Base-by-base conservation (phyloP, 257 asterid species). In the Lavandula angustifolia region DNA sequence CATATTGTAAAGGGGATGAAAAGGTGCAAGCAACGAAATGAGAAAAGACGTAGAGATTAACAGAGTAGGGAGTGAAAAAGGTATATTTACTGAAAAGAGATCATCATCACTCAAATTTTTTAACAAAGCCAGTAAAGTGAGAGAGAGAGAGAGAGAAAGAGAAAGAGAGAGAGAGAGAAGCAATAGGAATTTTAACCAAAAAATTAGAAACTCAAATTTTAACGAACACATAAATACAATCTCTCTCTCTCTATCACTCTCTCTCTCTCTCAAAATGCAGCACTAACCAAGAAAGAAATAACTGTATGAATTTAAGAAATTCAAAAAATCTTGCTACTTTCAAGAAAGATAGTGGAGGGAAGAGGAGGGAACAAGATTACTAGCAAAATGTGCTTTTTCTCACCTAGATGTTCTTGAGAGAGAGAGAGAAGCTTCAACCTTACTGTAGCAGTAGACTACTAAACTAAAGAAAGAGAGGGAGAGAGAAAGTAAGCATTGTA, bases 361-460 rank as follows among this genome's bases (percentile, higher is more conserved):
- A 10, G 12, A 22, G 5, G 3, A 41, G 5, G 18, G 59, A 35
- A 35, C 3, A 33, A 32, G 5, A 54, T 9, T 10, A 17, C 18
- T 1, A 43, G 32, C 40, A 50, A 44, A 59, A 66, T 47, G 58
- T 58, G 58, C 43, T 14, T 7, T 7, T 37, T 37, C 83, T 80
- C 75, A 78, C 86, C 87, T 60, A 0, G 60, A 54, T 51, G 60
- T 66, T 64, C 32, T 35, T 38, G 66, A 65, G 60, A 72, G 1
- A 22, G 1, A 22, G 27, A 22, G 1, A 17, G 29, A 17, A 35
- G 41, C 14, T 16, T 61, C 3, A 40, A 49, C 14, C 12, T 33
- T 4, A 41, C 14, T 32, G 49, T 53, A 31, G 34, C 27, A 32
- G 48, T 41, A 43, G 41, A 13, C 43, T 33, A 16, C 4, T 16